A percentile compares a stretch with the other conserved stretches of the same genome.
phyloP scores from a whole-genome alignment of 208 protist species.

The Crithidia acanthocephali region DNA sequence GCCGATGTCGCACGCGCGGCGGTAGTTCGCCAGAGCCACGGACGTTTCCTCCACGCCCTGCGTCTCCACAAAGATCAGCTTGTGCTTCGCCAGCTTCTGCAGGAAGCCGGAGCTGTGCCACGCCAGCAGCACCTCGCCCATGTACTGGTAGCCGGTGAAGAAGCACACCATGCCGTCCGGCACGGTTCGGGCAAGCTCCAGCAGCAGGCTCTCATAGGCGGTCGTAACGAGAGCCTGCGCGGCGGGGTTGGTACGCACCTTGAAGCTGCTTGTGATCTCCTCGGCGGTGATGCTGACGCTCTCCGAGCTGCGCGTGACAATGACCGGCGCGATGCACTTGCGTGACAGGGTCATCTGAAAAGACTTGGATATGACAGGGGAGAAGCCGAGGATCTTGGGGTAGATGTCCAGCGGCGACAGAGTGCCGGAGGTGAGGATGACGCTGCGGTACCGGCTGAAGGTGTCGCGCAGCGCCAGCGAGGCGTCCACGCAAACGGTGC shows the following conservation, averaged over 20 bases:
- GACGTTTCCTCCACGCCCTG: constrained; percentile 97
- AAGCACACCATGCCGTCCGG: constrained; percentile 99
- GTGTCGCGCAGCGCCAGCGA: constrained; percentile 97
- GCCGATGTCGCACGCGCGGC: constrained; percentile 97
- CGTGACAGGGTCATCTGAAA: constrained; percentile 97
- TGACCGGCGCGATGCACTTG: constrained; percentile 96
- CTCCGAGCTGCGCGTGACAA: constrained; percentile 89
- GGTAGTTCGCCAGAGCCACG: constrained; percentile 97
- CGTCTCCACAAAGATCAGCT: constrained; percentile 99
- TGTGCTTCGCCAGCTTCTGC: constrained; percentile 94
- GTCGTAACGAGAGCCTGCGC: constrained; percentile 93
- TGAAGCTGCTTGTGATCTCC: constrained; percentile 92
- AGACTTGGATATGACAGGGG: constrained; percentile 89
- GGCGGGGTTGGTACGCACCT: constrained; percentile 75
- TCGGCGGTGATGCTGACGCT: constrained; percentile 89
- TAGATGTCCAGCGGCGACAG: constrained; percentile 99
- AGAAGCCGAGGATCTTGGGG: constrained; percentile 98
- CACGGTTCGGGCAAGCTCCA: constrained; percentile 94
- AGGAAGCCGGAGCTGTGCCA: constrained; percentile 95
- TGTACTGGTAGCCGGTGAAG: constrained; percentile 97
- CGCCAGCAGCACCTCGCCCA: constrained; percentile 92
- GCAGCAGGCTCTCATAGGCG: constrained; percentile 96
- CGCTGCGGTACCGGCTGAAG: constrained; percentile 94
- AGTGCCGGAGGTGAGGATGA: constrained; percentile 98
- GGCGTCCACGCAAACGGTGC: constrained; percentile 96